These are phyloP conservation scores for Cryphonectria nitschkei DNA, from an alignment of 2,329 filamentous ascomycete species.

Conservation along the genomic window DNA sequence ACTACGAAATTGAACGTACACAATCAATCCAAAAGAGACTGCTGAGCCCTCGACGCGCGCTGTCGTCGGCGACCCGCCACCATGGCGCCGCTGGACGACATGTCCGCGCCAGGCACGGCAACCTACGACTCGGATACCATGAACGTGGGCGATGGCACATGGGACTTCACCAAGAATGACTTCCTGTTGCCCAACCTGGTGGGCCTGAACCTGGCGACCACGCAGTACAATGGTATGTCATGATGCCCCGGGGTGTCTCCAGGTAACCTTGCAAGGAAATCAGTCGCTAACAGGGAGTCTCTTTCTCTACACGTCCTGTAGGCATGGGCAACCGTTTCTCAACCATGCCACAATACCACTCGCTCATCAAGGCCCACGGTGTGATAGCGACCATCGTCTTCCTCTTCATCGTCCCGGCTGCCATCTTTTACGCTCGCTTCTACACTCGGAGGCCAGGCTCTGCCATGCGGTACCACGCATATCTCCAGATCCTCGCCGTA, in stretches of 20 bases:
- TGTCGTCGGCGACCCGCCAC: conserved; percentile 44
- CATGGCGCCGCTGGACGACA: conserved; percentile 64
- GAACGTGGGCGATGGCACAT: conserved; percentile 80
- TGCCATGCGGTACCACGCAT: conserved; percentile 72
- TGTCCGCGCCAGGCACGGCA: conserved; percentile 72
- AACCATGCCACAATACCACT: conserved; percentile 70
- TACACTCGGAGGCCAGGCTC: conserved; percentile 63
- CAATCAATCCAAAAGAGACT: neutral
- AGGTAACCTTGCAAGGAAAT: neutral
- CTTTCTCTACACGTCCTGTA: conserved; percentile 38
- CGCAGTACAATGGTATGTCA: conserved; percentile 77
- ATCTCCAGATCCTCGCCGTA: conserved; percentile 71
- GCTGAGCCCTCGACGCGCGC: conserved; percentile 14
- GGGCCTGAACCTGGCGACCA: conserved; percentile 78
- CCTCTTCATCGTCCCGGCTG: conserved; percentile 71
- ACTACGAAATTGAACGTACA: neutral
- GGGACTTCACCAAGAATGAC: conserved; percentile 76
- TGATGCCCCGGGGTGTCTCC: neutral
- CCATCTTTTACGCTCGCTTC: conserved; percentile 76
- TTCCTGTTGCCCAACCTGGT: conserved; percentile 79
- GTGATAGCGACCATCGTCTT: conserved; percentile 75
- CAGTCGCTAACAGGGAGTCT: conserved; percentile 24
- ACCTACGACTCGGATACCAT: conserved; percentile 75
- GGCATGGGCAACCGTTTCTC: conserved; percentile 84
- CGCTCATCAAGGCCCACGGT: conserved; percentile 71